Conservation (phyloP, 2,329 filamentous ascomycete genomes). For the Hansfordia pulvinata region DNA sequence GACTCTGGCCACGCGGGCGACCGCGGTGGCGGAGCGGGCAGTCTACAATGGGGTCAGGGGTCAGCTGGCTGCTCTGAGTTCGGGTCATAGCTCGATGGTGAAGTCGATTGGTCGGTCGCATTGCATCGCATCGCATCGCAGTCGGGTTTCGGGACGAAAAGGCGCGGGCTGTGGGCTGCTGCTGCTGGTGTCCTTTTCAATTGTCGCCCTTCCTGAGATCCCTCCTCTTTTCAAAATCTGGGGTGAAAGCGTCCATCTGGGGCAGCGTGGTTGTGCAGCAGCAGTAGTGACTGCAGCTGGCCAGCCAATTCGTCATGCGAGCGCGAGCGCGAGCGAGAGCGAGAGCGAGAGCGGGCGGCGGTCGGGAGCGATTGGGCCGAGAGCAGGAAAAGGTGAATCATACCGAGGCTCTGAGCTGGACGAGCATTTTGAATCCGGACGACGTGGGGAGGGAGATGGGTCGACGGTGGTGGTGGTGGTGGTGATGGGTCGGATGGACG, state of each 20-base stretch:
- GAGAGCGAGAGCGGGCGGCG: conserved; percentile 1
- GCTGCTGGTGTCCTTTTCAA: neutral
- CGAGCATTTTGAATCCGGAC: conserved; percentile 35
- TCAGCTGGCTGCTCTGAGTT: too few relatives aligned
- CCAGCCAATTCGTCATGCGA: too few relatives aligned
- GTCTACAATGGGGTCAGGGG: too few relatives aligned
- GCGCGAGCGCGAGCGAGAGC: too few relatives aligned
- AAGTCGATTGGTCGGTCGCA: too few relatives aligned
- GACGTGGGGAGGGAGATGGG: conserved; percentile 28
- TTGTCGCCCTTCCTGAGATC: too few relatives aligned
- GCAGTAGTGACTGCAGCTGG: too few relatives aligned
- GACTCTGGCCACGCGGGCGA: conserved; percentile 33
- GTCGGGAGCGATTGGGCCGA: conserved; percentile 3
- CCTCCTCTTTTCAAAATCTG: too few relatives aligned
- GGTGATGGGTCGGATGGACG: neutral
- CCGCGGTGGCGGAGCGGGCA: conserved; percentile 34
- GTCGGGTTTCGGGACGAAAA: neutral
- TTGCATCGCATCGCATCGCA: too few relatives aligned
- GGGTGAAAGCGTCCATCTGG: too few relatives aligned
- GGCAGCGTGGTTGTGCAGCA: too few relatives aligned
- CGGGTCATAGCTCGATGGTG: too few relatives aligned
- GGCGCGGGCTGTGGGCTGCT: neutral
- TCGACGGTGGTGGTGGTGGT: conserved; percentile 8
- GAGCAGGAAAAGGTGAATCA: conserved; percentile 11
- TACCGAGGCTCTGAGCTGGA: conserved; percentile 42